Conservation (phyloP, 2,329 filamentous ascomycete species). For the Plenodomus biglobosus region DNA sequence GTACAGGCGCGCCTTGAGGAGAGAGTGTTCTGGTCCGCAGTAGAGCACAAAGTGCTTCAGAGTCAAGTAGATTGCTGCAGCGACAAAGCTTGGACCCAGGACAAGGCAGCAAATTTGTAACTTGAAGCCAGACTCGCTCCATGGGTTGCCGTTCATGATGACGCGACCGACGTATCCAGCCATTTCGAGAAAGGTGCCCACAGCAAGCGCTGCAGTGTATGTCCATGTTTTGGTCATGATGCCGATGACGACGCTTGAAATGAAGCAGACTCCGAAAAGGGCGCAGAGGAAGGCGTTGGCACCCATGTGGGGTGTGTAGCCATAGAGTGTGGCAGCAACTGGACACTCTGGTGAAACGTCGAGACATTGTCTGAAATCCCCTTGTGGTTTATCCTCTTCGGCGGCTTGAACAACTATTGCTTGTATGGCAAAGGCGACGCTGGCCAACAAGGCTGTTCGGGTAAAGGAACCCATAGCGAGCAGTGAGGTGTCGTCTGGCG, state of each 20-base stretch:
- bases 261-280: conserved; percentile 22
- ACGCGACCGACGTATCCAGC: conserved; percentile 49
- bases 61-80: conserved; percentile 52
- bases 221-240: conserved; percentile 42
- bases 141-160: conserved; percentile 48
- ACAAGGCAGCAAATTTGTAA: conserved; percentile 50
- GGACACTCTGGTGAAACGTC: conserved; percentile 32
- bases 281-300: conserved; percentile 45
- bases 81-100: conserved; percentile 49
- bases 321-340: conserved; percentile 44
- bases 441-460: conserved; percentile 11
- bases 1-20: conserved; percentile 48
- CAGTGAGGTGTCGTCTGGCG: background rate
- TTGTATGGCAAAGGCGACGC: conserved; percentile 12
- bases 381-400: conserved; percentile 20
- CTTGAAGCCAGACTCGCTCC: conserved; percentile 46
- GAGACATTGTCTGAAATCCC: conserved; percentile 25
- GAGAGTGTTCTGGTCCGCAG: conserved; percentile 47
- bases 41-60: conserved; percentile 51
- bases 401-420: conserved; percentile 15
- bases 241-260: conserved; percentile 20
- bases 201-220: conserved; percentile 46
- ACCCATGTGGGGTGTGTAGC: conserved; percentile 44
- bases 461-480: conserved; percentile 8
- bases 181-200: conserved; percentile 47